phyloP scores from a whole-genome alignment of 306 rosid genomes.

The Gastrolobium bilobum region DNA sequence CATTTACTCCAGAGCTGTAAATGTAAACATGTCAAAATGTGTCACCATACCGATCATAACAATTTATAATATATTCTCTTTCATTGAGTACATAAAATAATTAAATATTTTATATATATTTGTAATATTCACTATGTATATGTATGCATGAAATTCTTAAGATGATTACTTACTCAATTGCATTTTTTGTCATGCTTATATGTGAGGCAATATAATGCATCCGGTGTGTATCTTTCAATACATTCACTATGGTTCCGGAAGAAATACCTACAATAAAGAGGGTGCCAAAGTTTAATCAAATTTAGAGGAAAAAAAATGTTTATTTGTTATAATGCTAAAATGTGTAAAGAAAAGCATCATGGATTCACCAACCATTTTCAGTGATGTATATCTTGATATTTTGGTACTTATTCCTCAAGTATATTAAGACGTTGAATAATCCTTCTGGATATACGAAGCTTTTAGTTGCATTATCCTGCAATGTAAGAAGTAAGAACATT shows the following conservation, averaged over 20 bases:
- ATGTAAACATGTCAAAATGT: neutral
- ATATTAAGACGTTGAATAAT: conserved; percentile 39
- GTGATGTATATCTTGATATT: conserved; percentile 48
- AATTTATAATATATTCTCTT: neutral
- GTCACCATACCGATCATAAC: neutral
- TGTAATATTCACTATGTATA: neutral
- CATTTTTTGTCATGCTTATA: conserved; percentile 25
- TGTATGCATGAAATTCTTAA: neutral
- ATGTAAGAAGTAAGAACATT: neutral
- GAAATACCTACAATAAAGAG: conserved; percentile 26
- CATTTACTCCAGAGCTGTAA: conserved; percentile 43
- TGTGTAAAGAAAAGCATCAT: neutral
- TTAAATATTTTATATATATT: neutral
- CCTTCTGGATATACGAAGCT: conserved; percentile 43
- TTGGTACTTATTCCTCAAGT: conserved; percentile 32
- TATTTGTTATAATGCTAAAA: neutral
- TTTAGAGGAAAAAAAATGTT: neutral
- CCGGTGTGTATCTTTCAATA: conserved; percentile 48
- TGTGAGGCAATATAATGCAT: conserved; percentile 35
- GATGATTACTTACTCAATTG: conserved; percentile 43
- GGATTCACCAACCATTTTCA: conserved; percentile 52
- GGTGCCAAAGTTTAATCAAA: neutral
- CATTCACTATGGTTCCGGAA: neutral
- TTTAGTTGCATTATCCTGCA: conserved; percentile 1
- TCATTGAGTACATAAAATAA: neutral